Percentiles rank a stretch among this genome's conserved stretches.
phyloP scores from a whole-genome alignment of 1,284 basidiomycete genomes.

The Schizophyllum commune region DNA sequence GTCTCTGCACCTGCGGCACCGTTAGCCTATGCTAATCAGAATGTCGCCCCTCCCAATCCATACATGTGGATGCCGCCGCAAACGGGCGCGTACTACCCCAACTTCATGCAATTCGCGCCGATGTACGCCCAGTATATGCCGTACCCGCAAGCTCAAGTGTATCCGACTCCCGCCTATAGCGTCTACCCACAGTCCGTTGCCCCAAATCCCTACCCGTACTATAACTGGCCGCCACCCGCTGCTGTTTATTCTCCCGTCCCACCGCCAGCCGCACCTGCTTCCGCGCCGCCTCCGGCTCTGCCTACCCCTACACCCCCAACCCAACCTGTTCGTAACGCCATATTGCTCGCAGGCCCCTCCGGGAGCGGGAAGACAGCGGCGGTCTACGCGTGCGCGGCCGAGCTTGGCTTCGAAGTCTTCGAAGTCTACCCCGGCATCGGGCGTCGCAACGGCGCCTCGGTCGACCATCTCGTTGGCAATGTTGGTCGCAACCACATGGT shows the following conservation, averaged over 20 bases:
- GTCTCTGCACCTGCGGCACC: neutral
- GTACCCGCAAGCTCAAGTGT: neutral
- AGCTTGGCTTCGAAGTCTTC: conserved; percentile 94
- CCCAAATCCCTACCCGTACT: neutral
- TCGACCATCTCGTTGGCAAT: conserved; percentile 84
- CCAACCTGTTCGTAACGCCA: conserved; percentile 64
- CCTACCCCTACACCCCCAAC: conserved; percentile 9
- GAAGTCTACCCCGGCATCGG: conserved; percentile 97
- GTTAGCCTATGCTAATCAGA: neutral
- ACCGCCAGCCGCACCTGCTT: conserved; percentile 4
- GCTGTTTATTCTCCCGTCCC: conserved; percentile 1
- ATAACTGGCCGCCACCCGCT: neutral
- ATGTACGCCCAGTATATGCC: neutral
- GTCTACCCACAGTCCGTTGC: neutral
- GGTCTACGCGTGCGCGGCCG: conserved; percentile 88
- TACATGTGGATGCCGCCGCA: neutral
- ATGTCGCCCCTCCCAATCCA: neutral
- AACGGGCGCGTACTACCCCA: neutral
- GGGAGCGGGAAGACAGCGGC: conserved; percentile 92
- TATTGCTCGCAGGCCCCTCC: conserved; percentile 76
- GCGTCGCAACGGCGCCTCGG: conserved; percentile 70
- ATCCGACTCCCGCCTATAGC: neutral
- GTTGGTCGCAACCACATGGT: conserved; percentile 91
- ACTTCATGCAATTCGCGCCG: neutral
- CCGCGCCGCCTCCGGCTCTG: conserved; percentile 11